A percentile compares a stretch with the other conserved stretches of the same genome.
Evolutionary conservation across 2,329 filamentous ascomycete genomes (phyloP).

Genomic region (Canariomyces notabilis): DNA sequence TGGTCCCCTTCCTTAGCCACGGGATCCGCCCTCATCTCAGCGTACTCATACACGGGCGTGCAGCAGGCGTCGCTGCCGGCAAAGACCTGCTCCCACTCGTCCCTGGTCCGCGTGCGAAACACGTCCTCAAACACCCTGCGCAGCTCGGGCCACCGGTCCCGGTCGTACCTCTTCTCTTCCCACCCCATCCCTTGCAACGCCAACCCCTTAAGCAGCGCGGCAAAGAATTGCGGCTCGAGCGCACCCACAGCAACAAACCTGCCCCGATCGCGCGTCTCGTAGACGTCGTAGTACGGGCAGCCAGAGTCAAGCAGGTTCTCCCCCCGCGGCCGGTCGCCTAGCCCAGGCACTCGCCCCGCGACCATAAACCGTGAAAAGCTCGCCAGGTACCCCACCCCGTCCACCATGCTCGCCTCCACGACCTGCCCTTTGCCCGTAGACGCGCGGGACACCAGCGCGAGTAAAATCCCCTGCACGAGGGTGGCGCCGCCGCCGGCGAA

Average conservation of each 20-base stretch:
- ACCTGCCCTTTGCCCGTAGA: slow-evolving; percentile 71
- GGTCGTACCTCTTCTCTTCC: slow-evolving; percentile 53
- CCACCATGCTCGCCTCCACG: slow-evolving; percentile 96
- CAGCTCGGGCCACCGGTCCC: slow-evolving; percentile 63
- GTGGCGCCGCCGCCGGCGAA: slow-evolving; percentile 85
- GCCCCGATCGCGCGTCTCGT: slow-evolving; percentile 70
- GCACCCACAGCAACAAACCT: slow-evolving; percentile 83
- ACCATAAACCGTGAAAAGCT: slow-evolving; percentile 76
- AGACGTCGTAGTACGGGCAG: slow-evolving; percentile 83
- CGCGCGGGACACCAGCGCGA: slow-evolving; percentile 67
- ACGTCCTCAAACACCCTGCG: slow-evolving; percentile 52
- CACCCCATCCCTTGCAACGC: slow-evolving; percentile 49
- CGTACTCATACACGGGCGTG: slow-evolving; percentile 76
- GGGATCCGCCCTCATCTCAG: slow-evolving; percentile 58
- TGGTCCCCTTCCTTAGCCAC: slow-evolving; percentile 59
- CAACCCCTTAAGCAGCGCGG: slow-evolving; percentile 60
- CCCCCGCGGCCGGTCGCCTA: slow-evolving; percentile 62
- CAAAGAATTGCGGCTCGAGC: slow-evolving; percentile 82
- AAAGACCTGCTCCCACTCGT: slow-evolving; percentile 81
- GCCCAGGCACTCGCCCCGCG: slow-evolving; percentile 53
- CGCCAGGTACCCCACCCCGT: slow-evolving; percentile 74
- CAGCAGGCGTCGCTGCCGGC: slow-evolving; percentile 90
- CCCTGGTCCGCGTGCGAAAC: slow-evolving; percentile 66
- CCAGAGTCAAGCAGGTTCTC: slow-evolving; percentile 78
- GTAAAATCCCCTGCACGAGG: slow-evolving; percentile 74